phyloP scores from a whole-genome alignment of 1,284 basidiomycete genomes.

The Neolentinus lepideus region DNA sequence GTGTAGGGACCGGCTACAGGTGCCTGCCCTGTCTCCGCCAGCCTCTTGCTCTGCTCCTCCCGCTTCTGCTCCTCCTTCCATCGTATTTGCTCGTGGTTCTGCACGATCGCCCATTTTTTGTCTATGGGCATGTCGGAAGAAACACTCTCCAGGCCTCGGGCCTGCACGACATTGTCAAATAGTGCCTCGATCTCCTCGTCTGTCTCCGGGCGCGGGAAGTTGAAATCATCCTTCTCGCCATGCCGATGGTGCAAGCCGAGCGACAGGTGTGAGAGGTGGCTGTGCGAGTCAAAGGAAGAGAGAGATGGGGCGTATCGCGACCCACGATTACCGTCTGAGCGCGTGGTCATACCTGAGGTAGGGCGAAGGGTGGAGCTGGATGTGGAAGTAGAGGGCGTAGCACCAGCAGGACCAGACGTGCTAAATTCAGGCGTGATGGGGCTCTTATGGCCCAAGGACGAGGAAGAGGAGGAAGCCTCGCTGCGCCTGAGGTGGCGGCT shows the following conservation, averaged over 20 bases:
- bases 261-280: slow-evolving; percentile 49
- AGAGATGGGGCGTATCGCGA: slow-evolving; percentile 59
- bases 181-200: slow-evolving; percentile 72
- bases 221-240: slow-evolving; percentile 51
- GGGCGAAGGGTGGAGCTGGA: slow-evolving; percentile 38
- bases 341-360: slow-evolving; percentile 43
- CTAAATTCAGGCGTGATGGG: slow-evolving; percentile 18
- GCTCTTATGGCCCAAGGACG: slow-evolving; percentile 14
- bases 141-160: slow-evolving; percentile 56
- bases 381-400: slow-evolving; percentile 12
- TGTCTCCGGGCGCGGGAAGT: slow-evolving; percentile 65
- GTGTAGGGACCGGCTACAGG: slow-evolving; percentile 50
- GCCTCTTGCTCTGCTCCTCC: slow-evolving; percentile 54
- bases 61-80: slow-evolving; percentile 66
- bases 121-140: slow-evolving; percentile 51
- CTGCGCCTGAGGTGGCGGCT: slow-evolving; percentile 39
- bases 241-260: slow-evolving; percentile 40
- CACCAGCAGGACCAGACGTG: slow-evolving; percentile 24
- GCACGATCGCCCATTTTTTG: slow-evolving; percentile 92
- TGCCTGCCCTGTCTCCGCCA: slow-evolving; percentile 47
- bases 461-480: slow-evolving; percentile 36
- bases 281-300: slow-evolving; percentile 39
- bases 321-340: slow-evolving; percentile 49
- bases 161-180: slow-evolving; percentile 70
- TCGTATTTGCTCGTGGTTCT: slow-evolving; percentile 76